These are phyloP conservation scores for Antarctomyces pellizariae DNA, from an alignment of 495 filamentous ascomycete species.

Conservation along the genomic window DNA sequence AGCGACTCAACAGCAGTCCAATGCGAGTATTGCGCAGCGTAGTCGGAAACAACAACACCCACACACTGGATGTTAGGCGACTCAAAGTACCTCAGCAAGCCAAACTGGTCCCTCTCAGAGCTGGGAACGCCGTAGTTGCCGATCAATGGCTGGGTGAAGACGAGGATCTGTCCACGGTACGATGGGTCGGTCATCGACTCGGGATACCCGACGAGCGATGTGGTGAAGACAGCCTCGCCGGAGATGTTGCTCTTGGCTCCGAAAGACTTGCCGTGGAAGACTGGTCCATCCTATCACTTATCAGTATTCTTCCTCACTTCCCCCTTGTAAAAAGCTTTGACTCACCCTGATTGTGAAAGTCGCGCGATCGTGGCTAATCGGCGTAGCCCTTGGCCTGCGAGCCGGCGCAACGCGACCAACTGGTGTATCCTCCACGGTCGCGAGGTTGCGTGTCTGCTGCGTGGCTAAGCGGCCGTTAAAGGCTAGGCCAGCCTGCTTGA, in stretches of 20 bases:
- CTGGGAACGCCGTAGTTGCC: conserved; percentile 95
- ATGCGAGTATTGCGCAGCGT: conserved; percentile 81
- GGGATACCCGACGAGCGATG: conserved; percentile 80
- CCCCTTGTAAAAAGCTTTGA: conserved; percentile 4
- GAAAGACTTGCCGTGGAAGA: conserved; percentile 85
- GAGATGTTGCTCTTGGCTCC: conserved; percentile 80
- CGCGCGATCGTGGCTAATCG: conserved; percentile 45
- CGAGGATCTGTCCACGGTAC: conserved; percentile 93
- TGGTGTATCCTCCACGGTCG: conserved; percentile 43
- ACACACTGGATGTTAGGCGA: conserved; percentile 90
- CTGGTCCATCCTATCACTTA: conserved; percentile 44
- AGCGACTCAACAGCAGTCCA: conserved; percentile 95
- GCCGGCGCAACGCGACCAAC: conserved; percentile 31
- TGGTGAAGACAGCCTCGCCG: conserved; percentile 89
- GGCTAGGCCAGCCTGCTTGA: conserved; percentile 20
- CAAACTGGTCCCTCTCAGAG: conserved; percentile 46
- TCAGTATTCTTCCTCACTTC: conserved; percentile 2
- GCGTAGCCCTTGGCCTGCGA: conserved; percentile 23
- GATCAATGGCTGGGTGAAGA: conserved; percentile 97
- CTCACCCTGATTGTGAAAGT: conserved; percentile 82
- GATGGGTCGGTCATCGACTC: conserved; percentile 98
- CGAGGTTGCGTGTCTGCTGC: conserved; percentile 37
- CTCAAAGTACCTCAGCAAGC: conserved; percentile 80
- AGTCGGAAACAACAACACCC: conserved; percentile 87
- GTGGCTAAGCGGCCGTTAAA: conserved; percentile 10